Percentiles rank a stretch among this genome's conserved stretches.
phyloP scores from a whole-genome alignment of 768 basidiomycete species.

The Hygrophoropsis aurantiaca region DNA sequence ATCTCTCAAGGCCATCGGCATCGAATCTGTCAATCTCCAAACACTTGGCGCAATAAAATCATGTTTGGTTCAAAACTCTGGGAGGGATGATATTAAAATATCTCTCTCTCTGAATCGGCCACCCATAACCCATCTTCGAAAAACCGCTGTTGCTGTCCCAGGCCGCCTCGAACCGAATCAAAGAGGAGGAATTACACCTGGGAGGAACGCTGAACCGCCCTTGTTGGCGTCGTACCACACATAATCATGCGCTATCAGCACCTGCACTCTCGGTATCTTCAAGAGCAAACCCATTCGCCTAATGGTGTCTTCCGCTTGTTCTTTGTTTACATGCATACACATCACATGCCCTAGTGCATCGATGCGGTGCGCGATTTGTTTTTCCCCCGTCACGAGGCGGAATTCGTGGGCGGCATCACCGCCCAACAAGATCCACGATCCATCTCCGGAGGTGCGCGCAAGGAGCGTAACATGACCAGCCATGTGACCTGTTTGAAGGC shows the following conservation, averaged over 20 bases:
- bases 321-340: conserved; percentile 44
- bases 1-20: too few relatives aligned
- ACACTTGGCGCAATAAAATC: too few relatives aligned
- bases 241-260: conserved; percentile 51
- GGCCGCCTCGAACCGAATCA: too few relatives aligned
- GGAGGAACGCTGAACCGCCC: conserved; percentile 34
- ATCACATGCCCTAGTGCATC: conserved; percentile 25
- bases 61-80: too few relatives aligned
- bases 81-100: too few relatives aligned
- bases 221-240: conserved; percentile 48
- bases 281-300: conserved; percentile 36
- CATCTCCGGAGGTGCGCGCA: conserved; percentile 51
- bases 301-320: conserved; percentile 41
- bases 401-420: conserved; percentile 60
- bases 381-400: conserved; percentile 47
- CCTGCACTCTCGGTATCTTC: conserved; percentile 38
- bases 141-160: too few relatives aligned
- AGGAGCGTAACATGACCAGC: conserved; percentile 55
- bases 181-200: background rate
- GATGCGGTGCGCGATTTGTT: conserved; percentile 31
- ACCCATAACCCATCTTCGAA: too few relatives aligned
- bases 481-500: conserved; percentile 38
- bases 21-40: too few relatives aligned
- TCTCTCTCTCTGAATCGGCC: too few relatives aligned
- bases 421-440: conserved; percentile 55